These are phyloP conservation scores for Sporothrix mexicana DNA, from an alignment of 2,329 filamentous ascomycete species.

Conservation along the genomic window DNA sequence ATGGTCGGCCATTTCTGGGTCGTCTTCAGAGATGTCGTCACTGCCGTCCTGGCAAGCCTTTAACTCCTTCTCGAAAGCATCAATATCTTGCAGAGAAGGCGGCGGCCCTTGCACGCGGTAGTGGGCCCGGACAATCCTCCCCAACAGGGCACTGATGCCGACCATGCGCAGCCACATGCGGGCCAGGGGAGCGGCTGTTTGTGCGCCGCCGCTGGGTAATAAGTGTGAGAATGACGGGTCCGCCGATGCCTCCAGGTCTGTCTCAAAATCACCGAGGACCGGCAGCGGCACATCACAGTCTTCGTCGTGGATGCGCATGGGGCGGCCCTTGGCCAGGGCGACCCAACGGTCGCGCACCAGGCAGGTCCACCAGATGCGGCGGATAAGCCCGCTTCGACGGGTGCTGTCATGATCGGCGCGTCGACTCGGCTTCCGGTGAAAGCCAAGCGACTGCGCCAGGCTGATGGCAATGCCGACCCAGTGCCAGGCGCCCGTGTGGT, in stretches of 20 bases:
- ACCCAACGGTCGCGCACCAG: conserved; percentile 32
- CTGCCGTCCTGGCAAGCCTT: background rate
- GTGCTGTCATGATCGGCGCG: background rate
- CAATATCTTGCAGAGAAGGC: background rate
- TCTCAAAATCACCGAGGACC: conserved; percentile 37
- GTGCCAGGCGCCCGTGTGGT: conserved; percentile 52
- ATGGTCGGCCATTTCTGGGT: background rate
- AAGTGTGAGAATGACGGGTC: background rate
- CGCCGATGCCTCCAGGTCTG: background rate
- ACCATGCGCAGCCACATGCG: conserved; percentile 21
- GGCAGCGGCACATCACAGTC: conserved; percentile 32
- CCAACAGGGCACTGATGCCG: conserved; percentile 19
- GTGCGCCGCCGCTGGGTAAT: background rate
- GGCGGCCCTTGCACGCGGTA: conserved; percentile 27
- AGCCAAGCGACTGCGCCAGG: conserved; percentile 51
- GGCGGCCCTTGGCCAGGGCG: conserved; percentile 29
- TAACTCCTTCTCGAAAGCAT: background rate
- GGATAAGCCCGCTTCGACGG: background rate
- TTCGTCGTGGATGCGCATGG: conserved; percentile 31
- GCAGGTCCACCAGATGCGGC: conserved; percentile 32
- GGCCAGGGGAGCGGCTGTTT: background rate
- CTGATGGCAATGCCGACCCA: conserved; percentile 54
- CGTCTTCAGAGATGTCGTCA: background rate
- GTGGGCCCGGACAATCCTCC: conserved; percentile 22
- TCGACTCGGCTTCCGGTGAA: conserved; percentile 44